These are phyloP conservation scores for Solanum virginianum DNA, from an alignment of 257 asterid genomes.

Conservation along the genomic window DNA sequence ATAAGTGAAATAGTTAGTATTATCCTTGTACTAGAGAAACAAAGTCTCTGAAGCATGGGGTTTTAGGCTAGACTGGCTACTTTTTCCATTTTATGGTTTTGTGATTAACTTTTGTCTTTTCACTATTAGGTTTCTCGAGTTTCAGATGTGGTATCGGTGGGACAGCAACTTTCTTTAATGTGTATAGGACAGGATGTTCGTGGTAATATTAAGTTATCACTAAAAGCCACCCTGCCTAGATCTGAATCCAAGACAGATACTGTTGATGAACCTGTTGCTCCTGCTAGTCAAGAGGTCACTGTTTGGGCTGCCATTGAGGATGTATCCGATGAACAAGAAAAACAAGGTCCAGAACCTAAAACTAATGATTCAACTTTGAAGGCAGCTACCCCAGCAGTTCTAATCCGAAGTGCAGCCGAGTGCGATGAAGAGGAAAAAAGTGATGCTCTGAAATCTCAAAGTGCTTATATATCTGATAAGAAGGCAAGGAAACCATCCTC, in stretches of 20 bases:
- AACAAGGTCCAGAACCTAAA: constrained; percentile 14
- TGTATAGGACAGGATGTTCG: constrained; percentile 89
- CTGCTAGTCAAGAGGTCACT: constrained; percentile 19
- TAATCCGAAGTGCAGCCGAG: constrained; percentile 82
- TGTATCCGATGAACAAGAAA: constrained; percentile 20
- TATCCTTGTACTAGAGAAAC: background rate
- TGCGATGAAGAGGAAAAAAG: constrained; percentile 60
- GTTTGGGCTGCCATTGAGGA: constrained; percentile 22
- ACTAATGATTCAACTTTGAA: constrained; percentile 19
- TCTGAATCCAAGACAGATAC: constrained; percentile 18
- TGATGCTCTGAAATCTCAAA: constrained; percentile 10
- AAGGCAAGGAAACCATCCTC: background rate
- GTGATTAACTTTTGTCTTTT: background rate
- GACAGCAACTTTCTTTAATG: constrained; percentile 67
- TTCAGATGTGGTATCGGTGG: constrained; percentile 69
- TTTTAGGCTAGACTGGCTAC: background rate
- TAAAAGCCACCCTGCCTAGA: constrained; percentile 59
- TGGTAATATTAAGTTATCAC: constrained; percentile 78
- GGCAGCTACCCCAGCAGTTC: constrained; percentile 22
- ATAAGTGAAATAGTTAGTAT: background rate
- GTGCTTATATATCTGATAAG: background rate
- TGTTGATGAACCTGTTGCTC: constrained; percentile 11
- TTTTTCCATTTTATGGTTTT: constrained; percentile 1
- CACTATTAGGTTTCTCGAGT: constrained; percentile 58
- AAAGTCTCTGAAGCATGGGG: background rate